These are phyloP conservation scores for Dioscorea alata DNA, from an alignment of 106 monocot species.

Conservation along the genomic window DNA sequence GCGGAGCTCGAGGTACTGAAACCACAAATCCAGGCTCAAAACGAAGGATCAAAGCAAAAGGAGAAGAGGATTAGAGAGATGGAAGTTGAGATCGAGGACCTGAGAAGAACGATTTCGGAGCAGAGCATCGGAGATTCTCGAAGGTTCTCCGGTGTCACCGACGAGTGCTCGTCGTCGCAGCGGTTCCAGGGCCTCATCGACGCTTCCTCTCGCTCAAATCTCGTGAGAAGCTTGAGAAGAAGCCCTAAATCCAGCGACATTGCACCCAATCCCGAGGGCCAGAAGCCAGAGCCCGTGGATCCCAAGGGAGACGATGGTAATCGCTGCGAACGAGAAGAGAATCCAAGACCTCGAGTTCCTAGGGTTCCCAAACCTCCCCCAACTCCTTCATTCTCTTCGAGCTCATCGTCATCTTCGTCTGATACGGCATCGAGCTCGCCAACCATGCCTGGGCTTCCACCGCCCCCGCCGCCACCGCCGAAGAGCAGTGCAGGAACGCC, in stretches of 20 bases:
- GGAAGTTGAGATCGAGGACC: conserved; percentile 42
- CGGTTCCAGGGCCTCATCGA: conserved; percentile 38
- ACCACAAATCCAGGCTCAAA: conserved; percentile 1
- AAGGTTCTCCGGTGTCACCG: not conserved
- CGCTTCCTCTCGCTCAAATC: conserved; percentile 23
- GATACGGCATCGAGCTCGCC: conserved; percentile 29
- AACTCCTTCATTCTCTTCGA: conserved; percentile 23
- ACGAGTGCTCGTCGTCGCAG: conserved; percentile 51
- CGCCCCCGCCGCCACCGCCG: too few species aligned
- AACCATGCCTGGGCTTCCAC: not conserved
- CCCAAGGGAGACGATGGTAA: conserved; percentile 20
- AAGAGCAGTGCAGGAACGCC: not conserved
- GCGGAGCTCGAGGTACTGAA: conserved; percentile 30
- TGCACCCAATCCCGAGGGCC: not conserved
- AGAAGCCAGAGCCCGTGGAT: conserved; percentile 7
- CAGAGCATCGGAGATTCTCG: conserved; percentile 9
- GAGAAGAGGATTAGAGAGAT: conserved; percentile 44
- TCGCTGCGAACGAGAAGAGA: conserved; percentile 4
- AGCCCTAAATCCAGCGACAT: conserved; percentile 22
- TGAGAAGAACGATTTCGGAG: conserved; percentile 25
- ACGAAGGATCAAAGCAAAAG: conserved; percentile 28
- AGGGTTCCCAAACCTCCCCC: conserved; percentile 76
- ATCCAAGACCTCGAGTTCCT: conserved; percentile 23
- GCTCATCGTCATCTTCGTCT: conserved; percentile 12
- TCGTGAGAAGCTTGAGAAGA: conserved; percentile 16